Evolutionary conservation across 805 yeast genomes (phyloP), one percentile per base, ranked within the genome.

Genomic region (Pichia eremophila): DNA sequence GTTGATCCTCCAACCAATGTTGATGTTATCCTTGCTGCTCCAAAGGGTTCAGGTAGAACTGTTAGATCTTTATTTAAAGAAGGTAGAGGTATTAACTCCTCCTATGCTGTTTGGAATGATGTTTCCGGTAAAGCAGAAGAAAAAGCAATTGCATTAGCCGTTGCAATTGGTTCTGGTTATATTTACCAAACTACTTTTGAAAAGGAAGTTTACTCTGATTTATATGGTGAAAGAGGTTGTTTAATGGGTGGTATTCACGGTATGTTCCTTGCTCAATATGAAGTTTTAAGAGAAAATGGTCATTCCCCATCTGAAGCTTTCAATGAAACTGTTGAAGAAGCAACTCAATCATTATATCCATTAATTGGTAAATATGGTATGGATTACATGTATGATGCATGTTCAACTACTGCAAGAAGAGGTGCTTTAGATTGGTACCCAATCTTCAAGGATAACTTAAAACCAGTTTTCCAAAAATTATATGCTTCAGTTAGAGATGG

Each of bases 381-480:
- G 99, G 99, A 93, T 77, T 93, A 93, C 91, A 93, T 93, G 99
- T 93, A 93, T 83, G 98, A 93, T 70, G 99, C 99, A 65, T 93
- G 99, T 77, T 93, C 99, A 60, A 93, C 99, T 68, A 93, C 99
- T 60, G 99, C 99, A 66, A 89, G 98, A 82, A 88, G 99, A 79
- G 99, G 99, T 81, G 99, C 99, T 69, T 81, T 93, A 65, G 99
- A 93, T 79, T 93, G 99, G 99, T 91, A 93, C 80, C 98, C 98
- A 73, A 77, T 85, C 73, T 93, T 93, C 89, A 90, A 90, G 82
- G 91, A 87, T 62, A 96, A 97, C 67, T 81, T 93, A 75, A 93
- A 93, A 80, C 98, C 99, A 66, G 97, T 93, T 52, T 93, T 93
- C 81, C 80, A 85, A 73, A 95, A 93, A 68, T 81, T 93, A 66